Base-by-base conservation (phyloP, 495 filamentous ascomycete genomes). In the Parachaetomium inaequale region DNA sequence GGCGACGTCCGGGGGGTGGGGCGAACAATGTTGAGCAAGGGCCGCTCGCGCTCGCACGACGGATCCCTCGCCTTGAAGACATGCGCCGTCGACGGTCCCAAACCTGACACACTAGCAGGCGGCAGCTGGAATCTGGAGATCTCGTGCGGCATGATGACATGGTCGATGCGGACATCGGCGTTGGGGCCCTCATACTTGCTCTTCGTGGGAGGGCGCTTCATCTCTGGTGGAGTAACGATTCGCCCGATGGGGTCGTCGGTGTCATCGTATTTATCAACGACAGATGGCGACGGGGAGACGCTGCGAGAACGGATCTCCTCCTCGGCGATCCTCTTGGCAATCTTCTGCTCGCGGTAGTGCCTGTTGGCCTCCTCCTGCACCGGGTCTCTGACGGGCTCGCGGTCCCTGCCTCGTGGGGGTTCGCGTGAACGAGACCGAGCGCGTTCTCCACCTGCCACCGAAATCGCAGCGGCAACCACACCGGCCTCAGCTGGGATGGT, bases 161-260 rank as follows among this genome's bases (percentile, higher is more conserved):
- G 76, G 60, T 84, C 81, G 57, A 80, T 75, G 15, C 73, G 67
- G 38, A 84, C 81, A 68, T 84, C 82, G 36, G 82, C 82, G 57
- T 84, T 78, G n/a, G 81, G 82, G 17, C 69, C 78, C 57, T 79
- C 81, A 60, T 77, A 84, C 45, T 71, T 78, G 61, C 75, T 76
- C 67, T 77, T 78, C 43, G 68, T 67, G 34, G 76, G 78, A 3
- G 70, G 59, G 14, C 74, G 72, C 36, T 76, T 68, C 74, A 80
- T 79, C 57, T 75, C 75, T 28, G 81, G 79, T 28, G 81, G 79
- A 5, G 79, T 75, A 55, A 75, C 70, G 59, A 82, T 77, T 52
- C 70, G 68, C 23, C 77, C 45, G 34, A 73, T 62, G 17, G 71
- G 69, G 25, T 75, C 66, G 12, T 75, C 68, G 40, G 66, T 62